Base-by-base conservation (phyloP, 257 asterid species). In the Nicotiana knightiana region DNA sequence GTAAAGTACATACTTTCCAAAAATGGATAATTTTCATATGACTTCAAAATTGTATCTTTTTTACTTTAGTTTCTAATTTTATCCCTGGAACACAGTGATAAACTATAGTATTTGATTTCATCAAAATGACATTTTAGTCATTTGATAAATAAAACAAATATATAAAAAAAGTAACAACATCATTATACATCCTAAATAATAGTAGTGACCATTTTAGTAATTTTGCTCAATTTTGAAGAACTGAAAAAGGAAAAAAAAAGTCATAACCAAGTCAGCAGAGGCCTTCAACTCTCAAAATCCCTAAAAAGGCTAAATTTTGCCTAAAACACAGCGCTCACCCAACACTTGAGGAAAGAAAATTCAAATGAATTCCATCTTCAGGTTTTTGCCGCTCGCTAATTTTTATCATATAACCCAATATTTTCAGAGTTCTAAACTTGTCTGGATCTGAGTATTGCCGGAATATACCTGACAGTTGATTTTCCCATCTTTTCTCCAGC, bases 311-410 rank as follows among this genome's bases (percentile, higher is more conserved):
- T 9, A 43, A 9, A 8, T 21, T 21, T 21, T 9, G 51, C 80
- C 28, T 6, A 21, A 21, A 73, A 32, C 57, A 24, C 43, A 48
- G 51, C 9, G 51, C 51, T 43, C 62, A 12, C 33, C 11, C 33
- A 4, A 1, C n/a, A 28, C 63, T 26, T 12, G 3, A 48, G 26
- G 26, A 73, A 73, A 26, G 17, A 7, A 43, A 28, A 51, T 75
- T 75, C 80, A 75, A 75, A 75, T 26, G 54, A 28, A 26, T 75
- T 75, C 28, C 80, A 26, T 51, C 4, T 75, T 75, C 28, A 62
- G 46, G 9, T 53, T 15, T 75, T 75, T 75, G 80, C 46, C 80
- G 80, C 80, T 75, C 28, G 16, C 63, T 75, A 26, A 75, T 8
- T 75, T 3, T 75, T 48, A 48, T 16, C 15, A 13, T 24, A 48